phyloP scores from a whole-genome alignment of 495 filamentous ascomycete genomes.

The Aspergillus hancockii region DNA sequence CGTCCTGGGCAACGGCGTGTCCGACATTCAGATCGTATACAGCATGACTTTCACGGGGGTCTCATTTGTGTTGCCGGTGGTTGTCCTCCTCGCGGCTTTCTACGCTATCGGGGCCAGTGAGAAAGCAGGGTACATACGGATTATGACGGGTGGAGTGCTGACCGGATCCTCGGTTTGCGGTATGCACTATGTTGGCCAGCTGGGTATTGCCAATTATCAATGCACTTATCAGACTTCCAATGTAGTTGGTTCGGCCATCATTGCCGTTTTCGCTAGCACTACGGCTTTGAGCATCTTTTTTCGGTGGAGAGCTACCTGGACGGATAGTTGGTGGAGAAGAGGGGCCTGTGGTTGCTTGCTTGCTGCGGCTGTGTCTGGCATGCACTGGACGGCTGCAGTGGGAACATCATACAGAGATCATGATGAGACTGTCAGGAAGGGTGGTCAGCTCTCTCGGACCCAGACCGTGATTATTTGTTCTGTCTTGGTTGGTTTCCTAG shows the following conservation, averaged over 20 bases:
- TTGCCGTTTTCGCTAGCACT: slow-evolving; percentile 70
- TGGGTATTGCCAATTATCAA: slow-evolving; percentile 76
- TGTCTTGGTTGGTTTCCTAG: slow-evolving; percentile 54
- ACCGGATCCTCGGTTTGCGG: slow-evolving; percentile 75
- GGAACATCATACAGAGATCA: slow-evolving; percentile 66
- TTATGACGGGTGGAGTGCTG: slow-evolving; percentile 62
- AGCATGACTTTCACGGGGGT: slow-evolving; percentile 69
- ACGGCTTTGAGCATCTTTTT: slow-evolving; percentile 76
- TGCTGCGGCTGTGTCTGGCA: slow-evolving; percentile 74
- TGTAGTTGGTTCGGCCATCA: slow-evolving; percentile 68
- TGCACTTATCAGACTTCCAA: slow-evolving; percentile 56
- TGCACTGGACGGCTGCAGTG: slow-evolving; percentile 83
- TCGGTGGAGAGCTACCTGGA: slow-evolving; percentile 73
- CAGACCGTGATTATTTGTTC: slow-evolving; percentile 64
- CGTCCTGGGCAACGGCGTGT: slow-evolving; percentile 60
- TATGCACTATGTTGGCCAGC: slow-evolving; percentile 89
- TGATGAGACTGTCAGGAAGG: slow-evolving; percentile 27
- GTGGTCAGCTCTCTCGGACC: slow-evolving; percentile 48
- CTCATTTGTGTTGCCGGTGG: slow-evolving; percentile 79
- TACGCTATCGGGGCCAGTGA: slow-evolving; percentile 59
- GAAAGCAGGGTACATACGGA: slow-evolving; percentile 55
- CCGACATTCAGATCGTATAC: slow-evolving; percentile 70
- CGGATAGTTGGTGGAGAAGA: slow-evolving; percentile 74
- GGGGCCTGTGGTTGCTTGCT: slow-evolving; percentile 64
- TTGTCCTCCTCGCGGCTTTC: slow-evolving; percentile 74